Conservation (phyloP, 208 protist species). For the Entamoeba invadens region DNA sequence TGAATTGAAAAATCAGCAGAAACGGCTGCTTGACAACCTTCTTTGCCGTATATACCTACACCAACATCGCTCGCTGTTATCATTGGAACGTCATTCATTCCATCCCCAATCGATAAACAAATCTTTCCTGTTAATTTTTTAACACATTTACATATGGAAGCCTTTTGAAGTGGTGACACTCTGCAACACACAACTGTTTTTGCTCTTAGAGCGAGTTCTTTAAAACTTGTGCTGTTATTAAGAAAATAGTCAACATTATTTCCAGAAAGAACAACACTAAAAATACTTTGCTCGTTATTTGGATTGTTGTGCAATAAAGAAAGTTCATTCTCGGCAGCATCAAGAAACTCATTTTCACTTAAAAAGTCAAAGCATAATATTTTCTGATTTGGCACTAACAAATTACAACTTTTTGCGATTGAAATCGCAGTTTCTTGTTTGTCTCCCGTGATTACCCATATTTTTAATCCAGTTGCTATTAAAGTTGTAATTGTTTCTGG, state of each 20-base stretch:
- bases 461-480: constrained; percentile 54
- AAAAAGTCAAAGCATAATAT: background rate
- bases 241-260: background rate
- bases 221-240: background rate
- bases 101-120: constrained; percentile 25
- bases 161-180: constrained; percentile 11
- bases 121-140: background rate
- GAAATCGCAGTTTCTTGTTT: constrained; percentile 75
- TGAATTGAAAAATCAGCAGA: constrained; percentile 23
- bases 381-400: constrained; percentile 33
- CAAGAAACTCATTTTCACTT: background rate
- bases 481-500: constrained; percentile 39
- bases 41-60: constrained; percentile 24
- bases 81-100: constrained; percentile 29
- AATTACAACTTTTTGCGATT: constrained; percentile 67
- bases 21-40: constrained; percentile 20
- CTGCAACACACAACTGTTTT: constrained; percentile 8
- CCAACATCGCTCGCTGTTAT: constrained; percentile 12
- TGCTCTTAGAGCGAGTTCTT: background rate
- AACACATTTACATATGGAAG: background rate
- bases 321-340: background rate
- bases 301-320: too few species aligned
- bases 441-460: constrained; percentile 93
- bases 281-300: too few species aligned
- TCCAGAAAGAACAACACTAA: background rate